phyloP scores from a whole-genome alignment of 176 grass and related monocot genomes.

The Poa annua region DNA sequence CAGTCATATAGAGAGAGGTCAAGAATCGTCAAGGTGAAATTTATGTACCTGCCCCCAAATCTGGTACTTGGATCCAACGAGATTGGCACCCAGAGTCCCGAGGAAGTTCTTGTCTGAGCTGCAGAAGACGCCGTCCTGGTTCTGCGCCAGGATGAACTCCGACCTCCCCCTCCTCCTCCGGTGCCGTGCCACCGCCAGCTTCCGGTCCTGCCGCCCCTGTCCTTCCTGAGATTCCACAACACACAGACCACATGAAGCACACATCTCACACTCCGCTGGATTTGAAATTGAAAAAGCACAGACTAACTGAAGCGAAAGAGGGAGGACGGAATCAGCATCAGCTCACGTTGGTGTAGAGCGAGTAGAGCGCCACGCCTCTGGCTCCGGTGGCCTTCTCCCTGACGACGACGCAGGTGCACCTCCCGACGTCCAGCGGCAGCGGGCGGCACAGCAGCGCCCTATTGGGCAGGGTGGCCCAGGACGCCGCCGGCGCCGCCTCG shows the following conservation, averaged over 20 bases:
- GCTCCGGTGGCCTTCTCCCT: slow-evolving; percentile 59
- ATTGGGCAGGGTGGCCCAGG: slow-evolving; percentile 90
- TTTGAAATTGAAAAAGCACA: background rate
- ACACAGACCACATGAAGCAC: background rate
- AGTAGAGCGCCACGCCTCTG: slow-evolving; percentile 74
- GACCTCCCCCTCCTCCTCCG: slow-evolving; percentile 73
- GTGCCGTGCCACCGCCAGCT: slow-evolving; percentile 85
- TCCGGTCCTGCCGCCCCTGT: slow-evolving; percentile 83
- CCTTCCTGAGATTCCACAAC: slow-evolving; percentile 61
- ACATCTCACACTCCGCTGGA: background rate
- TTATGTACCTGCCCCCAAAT: slow-evolving; percentile 70
- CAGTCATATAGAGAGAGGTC: background rate
- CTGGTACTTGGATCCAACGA: slow-evolving; percentile 90
- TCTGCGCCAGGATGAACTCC: slow-evolving; percentile 84
- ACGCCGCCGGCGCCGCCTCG: slow-evolving; percentile 82
- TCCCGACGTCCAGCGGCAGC: slow-evolving; percentile 81
- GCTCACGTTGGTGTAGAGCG: slow-evolving; percentile 89
- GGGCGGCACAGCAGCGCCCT: slow-evolving; percentile 85
- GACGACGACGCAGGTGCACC: slow-evolving; percentile 88
- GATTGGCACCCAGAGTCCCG: slow-evolving; percentile 58
- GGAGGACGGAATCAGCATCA: background rate
- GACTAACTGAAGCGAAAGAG: background rate
- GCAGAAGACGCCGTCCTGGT: slow-evolving; percentile 71
- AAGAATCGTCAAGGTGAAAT: background rate
- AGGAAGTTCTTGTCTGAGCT: slow-evolving; percentile 72